Evolutionary conservation across 495 filamentous ascomycete genomes (phyloP).

Genomic region (Xylaria curta): DNA sequence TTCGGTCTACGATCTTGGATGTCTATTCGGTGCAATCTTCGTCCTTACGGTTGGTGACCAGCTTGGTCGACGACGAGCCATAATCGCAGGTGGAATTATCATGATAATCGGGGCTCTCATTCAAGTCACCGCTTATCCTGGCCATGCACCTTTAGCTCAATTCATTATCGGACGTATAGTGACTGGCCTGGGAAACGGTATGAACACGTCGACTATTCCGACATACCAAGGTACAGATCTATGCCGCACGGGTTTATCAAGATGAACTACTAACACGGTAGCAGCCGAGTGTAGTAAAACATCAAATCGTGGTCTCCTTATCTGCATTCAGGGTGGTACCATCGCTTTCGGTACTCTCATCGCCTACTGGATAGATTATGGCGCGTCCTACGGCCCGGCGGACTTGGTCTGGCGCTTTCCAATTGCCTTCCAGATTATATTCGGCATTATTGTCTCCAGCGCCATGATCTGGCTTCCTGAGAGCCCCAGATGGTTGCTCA

Average conservation of each 20-base stretch:
- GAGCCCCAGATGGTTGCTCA: constrained; percentile 77
- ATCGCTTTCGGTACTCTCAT: constrained; percentile 81
- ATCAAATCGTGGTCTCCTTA: constrained; percentile 78
- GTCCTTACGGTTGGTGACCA: constrained; percentile 71
- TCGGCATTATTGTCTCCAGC: constrained; percentile 68
- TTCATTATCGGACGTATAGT: constrained; percentile 77
- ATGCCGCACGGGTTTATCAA: constrained; percentile 45
- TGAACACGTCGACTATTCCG: constrained; percentile 79
- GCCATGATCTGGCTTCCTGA: constrained; percentile 74
- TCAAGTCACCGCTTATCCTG: constrained; percentile 62
- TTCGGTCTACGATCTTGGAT: constrained; percentile 84
- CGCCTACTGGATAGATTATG: constrained; percentile 86
- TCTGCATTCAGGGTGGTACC: constrained; percentile 82
- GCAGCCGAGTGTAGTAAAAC: constrained; percentile 70
- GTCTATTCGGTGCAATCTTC: constrained; percentile 74
- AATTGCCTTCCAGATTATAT: constrained; percentile 81
- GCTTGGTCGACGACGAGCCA: constrained; percentile 66
- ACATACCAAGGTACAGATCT: constrained; percentile 73
- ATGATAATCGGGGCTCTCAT: constrained; percentile 80
- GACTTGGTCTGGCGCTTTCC: constrained; percentile 80
- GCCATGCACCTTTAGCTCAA: constrained; percentile 58
- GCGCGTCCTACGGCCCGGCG: constrained; percentile 68
- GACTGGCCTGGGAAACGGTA: constrained; percentile 79
- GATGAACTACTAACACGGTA: background rate
- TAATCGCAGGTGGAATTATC: constrained; percentile 64